Evolutionary conservation across 2,329 filamentous ascomycete genomes (phyloP).

Genomic region (Magnaporthales sp.): DNA sequence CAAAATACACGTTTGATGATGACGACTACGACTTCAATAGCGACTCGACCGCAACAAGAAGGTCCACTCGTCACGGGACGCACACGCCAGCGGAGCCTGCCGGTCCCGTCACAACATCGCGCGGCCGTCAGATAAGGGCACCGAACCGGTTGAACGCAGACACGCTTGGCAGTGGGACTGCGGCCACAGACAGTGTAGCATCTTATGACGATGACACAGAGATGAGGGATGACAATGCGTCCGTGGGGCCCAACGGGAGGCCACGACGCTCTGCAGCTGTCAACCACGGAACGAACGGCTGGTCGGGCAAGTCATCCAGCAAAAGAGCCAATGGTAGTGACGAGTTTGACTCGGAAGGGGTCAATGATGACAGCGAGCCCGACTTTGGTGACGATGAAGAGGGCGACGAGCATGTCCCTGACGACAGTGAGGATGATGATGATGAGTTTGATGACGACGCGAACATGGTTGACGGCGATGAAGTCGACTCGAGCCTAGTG

Average conservation of each 20-base stretch:
- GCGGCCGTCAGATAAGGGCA: slow-evolving; percentile 74
- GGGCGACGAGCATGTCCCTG: slow-evolving; percentile 55
- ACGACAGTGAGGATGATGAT: slow-evolving; percentile 48
- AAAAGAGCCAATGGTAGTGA: slow-evolving; percentile 25
- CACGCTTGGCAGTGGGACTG: slow-evolving; percentile 36
- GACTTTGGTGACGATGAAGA: slow-evolving; percentile 70
- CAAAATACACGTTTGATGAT: slow-evolving; percentile 94
- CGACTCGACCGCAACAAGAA: slow-evolving; percentile 53
- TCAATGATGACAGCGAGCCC: slow-evolving; percentile 63
- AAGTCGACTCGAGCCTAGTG: slow-evolving; percentile 52
- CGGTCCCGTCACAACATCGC: slow-evolving; percentile 63
- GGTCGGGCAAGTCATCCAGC: slow-evolving; percentile 25
- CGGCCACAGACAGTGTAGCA: slow-evolving; percentile 35
- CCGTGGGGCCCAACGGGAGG: slow-evolving; percentile 35
- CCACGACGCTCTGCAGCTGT: slow-evolving; percentile 41
- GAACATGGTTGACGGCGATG: slow-evolving; percentile 44
- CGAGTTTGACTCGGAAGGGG: slow-evolving; percentile 51
- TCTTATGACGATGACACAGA: slow-evolving; percentile 24
- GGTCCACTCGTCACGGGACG: slow-evolving; percentile 63
- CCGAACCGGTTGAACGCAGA: slow-evolving; percentile 59
- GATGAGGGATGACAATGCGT: slow-evolving; percentile 23
- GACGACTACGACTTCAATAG: slow-evolving; percentile 59
- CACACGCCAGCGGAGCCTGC: slow-evolving; percentile 62
- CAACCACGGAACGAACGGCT: slow-evolving; percentile 41
- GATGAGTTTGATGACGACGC: slow-evolving; percentile 47